phyloP scores from a whole-genome alignment of 129 eudicot species.

The Smallanthus sonchifolius region DNA sequence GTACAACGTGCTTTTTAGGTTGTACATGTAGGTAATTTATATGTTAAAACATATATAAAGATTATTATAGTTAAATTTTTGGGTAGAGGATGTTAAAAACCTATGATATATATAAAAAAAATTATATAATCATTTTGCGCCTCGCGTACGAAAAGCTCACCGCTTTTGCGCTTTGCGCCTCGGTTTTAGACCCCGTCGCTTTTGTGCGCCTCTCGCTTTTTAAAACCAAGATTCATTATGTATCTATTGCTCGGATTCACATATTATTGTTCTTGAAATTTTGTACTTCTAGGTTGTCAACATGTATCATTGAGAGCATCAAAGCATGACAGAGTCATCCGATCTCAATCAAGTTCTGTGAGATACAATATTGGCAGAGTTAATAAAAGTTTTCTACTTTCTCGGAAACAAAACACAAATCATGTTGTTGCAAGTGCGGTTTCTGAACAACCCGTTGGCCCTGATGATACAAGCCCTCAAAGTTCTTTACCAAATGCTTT shows the following conservation, averaged over 20 bases:
- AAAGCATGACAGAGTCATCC: conserved; percentile 30
- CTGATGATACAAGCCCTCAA: conserved; percentile 49
- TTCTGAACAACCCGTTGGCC: conserved; percentile 60
- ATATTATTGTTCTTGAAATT: not conserved
- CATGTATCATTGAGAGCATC: conserved; percentile 39
- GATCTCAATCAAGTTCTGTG: conserved; percentile 27
- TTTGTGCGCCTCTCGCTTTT: too few species aligned
- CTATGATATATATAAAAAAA: too few species aligned
- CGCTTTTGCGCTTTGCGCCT: too few species aligned
- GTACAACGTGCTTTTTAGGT: too few species aligned
- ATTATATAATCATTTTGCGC: too few species aligned
- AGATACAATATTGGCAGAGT: conserved; percentile 20
- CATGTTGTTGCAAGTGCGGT: conserved; percentile 40
- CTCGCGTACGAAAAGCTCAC: too few species aligned
- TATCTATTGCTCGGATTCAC: conserved; percentile 3
- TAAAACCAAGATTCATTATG: not conserved
- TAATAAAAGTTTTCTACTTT: conserved; percentile 21
- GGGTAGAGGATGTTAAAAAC: too few species aligned
- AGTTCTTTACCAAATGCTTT: conserved; percentile 40
- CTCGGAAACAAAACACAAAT: conserved; percentile 28
- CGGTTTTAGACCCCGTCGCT: too few species aligned
- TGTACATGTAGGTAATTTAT: too few species aligned
- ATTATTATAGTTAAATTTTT: too few species aligned
- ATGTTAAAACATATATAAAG: too few species aligned
- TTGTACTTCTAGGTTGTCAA: conserved; percentile 28